Percentiles rank a stretch among this genome's conserved stretches.
Conservation (phyloP, 768 basidiomycete genomes). For the Lepiota subincarnata region DNA sequence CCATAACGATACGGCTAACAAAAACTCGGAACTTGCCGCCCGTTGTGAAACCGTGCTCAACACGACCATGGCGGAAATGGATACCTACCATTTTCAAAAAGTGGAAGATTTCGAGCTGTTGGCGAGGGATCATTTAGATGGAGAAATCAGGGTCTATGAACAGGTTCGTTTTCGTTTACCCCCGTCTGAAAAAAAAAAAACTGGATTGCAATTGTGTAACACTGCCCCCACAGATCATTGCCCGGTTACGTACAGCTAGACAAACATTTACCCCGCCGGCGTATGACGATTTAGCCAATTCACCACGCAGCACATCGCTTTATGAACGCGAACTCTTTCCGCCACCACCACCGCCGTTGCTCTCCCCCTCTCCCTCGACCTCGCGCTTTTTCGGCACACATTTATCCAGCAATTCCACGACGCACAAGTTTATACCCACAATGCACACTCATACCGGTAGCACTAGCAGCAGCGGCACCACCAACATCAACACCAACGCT, state of each 20-base stretch:
- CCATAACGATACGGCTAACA: constrained; percentile 19
- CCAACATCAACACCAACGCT: not conserved
- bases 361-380: not conserved
- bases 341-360: not conserved
- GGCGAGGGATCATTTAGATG: constrained; percentile 68
- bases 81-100: constrained; percentile 73
- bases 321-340: constrained; percentile 63
- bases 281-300: constrained; percentile 42
- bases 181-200: no score
- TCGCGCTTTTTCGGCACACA: not conserved
- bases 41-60: constrained; percentile 88
- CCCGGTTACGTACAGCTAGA: constrained; percentile 55
- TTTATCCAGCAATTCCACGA: not conserved
- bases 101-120: constrained; percentile 60
- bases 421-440: not conserved
- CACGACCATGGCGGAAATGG: constrained; percentile 85
- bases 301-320: constrained; percentile 62
- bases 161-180: no score
- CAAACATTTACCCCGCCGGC: constrained; percentile 45
- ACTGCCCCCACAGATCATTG: constrained; percentile 46
- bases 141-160: constrained; percentile 73
- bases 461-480: not conserved
- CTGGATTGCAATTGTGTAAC: no score
- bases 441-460: not conserved
- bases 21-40: constrained; percentile 60